phyloP scores from a whole-genome alignment of 129 eudicot genomes.

The Heracleum sosnowskyi region DNA sequence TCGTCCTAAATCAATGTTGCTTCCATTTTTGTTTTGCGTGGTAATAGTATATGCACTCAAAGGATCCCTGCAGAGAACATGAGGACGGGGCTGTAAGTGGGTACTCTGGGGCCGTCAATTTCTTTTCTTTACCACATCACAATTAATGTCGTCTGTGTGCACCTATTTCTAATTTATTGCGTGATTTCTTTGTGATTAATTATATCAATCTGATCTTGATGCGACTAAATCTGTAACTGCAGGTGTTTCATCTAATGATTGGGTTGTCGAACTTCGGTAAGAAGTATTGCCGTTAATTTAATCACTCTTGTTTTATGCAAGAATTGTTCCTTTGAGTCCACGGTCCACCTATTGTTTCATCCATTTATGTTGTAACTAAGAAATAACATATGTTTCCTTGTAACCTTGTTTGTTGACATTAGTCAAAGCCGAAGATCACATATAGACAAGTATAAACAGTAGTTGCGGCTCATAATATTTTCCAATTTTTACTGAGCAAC shows the following conservation, averaged over 20 bases:
- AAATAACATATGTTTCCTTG: neutral
- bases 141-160: neutral
- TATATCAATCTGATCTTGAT: neutral
- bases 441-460: neutral
- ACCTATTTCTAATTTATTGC: neutral
- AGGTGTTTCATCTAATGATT: constrained; percentile 89
- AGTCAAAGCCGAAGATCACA: neutral
- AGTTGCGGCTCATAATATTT: neutral
- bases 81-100: neutral
- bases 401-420: neutral
- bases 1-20: neutral
- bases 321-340: neutral
- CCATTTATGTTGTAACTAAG: neutral
- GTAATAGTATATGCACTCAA: neutral
- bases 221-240: constrained; percentile 18
- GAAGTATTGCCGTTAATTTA: constrained; percentile 9
- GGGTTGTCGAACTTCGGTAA: constrained; percentile 81
- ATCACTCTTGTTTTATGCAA: neutral
- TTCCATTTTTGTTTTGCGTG: neutral
- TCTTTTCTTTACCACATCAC: neutral
- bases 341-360: neutral
- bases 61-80: neutral
- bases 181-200: neutral
- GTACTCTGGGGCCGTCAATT: neutral
- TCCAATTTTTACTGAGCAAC: neutral